These are phyloP conservation scores for Podaxis mareebaensis DNA, from an alignment of 768 basidiomycete genomes.

Conservation along the genomic window DNA sequence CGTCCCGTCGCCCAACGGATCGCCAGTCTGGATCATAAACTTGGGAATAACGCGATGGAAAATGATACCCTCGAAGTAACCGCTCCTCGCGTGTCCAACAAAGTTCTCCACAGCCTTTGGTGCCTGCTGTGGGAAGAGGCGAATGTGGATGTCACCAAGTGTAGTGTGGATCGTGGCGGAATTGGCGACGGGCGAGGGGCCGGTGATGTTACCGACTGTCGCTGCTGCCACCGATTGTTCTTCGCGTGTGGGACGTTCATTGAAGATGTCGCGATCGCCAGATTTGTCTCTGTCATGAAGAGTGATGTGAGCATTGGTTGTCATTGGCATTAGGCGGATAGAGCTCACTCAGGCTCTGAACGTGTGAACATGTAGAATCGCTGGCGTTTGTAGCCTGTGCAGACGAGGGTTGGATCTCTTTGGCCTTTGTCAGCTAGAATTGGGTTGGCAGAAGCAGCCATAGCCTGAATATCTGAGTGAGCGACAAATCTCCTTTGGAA, in stretches of 20 bases:
- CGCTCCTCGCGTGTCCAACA: conserved; percentile 84
- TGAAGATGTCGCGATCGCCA: conserved; percentile 95
- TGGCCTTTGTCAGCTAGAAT: conserved; percentile 82
- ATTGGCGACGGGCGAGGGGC: conserved; percentile 73
- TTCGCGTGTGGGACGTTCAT: conserved; percentile 95
- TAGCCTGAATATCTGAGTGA: conserved; percentile 53
- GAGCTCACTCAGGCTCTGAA: conserved; percentile 81
- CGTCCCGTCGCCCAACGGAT: conserved; percentile 93
- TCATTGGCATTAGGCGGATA: background rate
- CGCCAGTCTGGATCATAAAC: conserved; percentile 98
- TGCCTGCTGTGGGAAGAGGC: conserved; percentile 86
- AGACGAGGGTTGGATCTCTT: conserved; percentile 90
- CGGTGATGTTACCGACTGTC: conserved; percentile 45
- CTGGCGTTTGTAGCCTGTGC: conserved; percentile 89
- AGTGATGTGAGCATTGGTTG: conserved; percentile 5
- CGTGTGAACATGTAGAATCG: conserved; percentile 96
- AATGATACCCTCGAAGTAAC: conserved; percentile 90
- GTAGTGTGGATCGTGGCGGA: conserved; percentile 93
- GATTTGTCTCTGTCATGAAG: conserved; percentile 62
- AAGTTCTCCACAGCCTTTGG: conserved; percentile 99
- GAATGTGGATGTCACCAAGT: conserved; percentile 88
- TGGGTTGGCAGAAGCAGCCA: conserved; percentile 96
- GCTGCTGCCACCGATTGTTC: conserved; percentile 86
- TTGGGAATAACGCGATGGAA: conserved; percentile 99
- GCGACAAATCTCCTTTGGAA: background rate